phyloP scores from a whole-genome alignment of 2,329 filamentous ascomycete species.

The Venturia nashicola region DNA sequence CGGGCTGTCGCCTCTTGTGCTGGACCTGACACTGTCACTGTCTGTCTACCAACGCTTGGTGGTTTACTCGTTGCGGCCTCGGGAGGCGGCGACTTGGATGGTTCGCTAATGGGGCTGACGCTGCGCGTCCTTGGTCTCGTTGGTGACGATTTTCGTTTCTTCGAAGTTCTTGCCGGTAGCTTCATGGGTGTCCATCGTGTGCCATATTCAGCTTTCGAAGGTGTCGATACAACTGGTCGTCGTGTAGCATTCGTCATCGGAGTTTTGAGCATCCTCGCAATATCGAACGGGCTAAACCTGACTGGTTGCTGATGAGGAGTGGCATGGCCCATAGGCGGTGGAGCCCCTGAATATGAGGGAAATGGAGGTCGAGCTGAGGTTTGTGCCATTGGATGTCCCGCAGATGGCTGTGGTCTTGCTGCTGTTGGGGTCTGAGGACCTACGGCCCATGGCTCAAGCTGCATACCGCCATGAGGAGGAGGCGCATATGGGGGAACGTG shows the following conservation, averaged over 20 bases:
- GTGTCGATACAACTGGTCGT: background rate
- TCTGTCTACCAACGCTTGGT: constrained; percentile 20
- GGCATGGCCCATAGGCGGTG: background rate
- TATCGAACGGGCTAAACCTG: constrained; percentile 5
- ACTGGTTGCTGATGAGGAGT: background rate
- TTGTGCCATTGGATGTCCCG: background rate
- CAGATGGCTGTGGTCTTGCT: constrained; percentile 21
- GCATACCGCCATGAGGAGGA: constrained; percentile 24
- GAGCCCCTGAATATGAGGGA: background rate
- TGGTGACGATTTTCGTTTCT: constrained; percentile 4
- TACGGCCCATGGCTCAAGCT: constrained; percentile 36
- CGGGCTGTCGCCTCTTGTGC: constrained; percentile 13
- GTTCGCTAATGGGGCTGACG: constrained; percentile 9
- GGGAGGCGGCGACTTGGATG: constrained; percentile 3
- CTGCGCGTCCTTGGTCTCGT: constrained; percentile 1
- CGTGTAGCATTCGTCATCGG: background rate
- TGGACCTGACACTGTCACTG: background rate
- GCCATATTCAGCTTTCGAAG: background rate
- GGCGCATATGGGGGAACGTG: background rate
- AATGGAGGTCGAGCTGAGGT: background rate
- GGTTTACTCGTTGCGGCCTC: constrained; percentile 16
- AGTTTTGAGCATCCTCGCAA: constrained; percentile 5
- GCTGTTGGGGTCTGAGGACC: constrained; percentile 30
- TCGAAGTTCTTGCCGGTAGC: background rate
- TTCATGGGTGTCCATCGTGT: constrained; percentile 1